Percentiles rank a stretch among this genome's conserved stretches.
phyloP scores from a whole-genome alignment of 179 eudicot genomes.

The Spergularia azorica region DNA sequence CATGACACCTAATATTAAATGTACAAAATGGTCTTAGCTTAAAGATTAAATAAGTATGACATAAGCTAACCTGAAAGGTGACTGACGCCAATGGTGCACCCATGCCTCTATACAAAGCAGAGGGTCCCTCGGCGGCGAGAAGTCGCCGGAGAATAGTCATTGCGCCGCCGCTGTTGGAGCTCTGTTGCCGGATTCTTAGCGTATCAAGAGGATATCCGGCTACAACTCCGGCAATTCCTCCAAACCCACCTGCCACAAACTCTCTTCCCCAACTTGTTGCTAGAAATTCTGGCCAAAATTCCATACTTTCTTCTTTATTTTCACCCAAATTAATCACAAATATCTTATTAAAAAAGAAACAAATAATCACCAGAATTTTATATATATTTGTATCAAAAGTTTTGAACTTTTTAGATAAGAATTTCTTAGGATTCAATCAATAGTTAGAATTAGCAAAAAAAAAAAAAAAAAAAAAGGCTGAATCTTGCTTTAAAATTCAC shows the following conservation, averaged over 20 bases:
- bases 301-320: constrained; percentile 45
- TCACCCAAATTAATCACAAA: background rate
- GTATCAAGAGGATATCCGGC: constrained; percentile 92
- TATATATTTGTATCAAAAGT: background rate
- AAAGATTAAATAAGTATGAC: background rate
- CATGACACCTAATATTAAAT: too few species aligned
- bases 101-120: constrained; percentile 82
- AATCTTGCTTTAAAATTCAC: background rate
- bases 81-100: constrained; percentile 84
- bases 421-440: background rate
- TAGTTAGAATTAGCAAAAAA: background rate
- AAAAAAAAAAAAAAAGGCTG: background rate
- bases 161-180: constrained; percentile 54
- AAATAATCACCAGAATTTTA: background rate
- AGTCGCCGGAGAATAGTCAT: constrained; percentile 49
- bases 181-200: constrained; percentile 70
- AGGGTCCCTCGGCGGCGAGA: constrained; percentile 56
- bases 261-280: constrained; percentile 89
- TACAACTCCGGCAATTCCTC: constrained; percentile 72
- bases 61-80: constrained; percentile 65
- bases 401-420: background rate
- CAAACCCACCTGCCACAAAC: constrained; percentile 91
- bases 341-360: background rate
- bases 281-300: constrained; percentile 93
- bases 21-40: too few species aligned